A percentile compares a stretch with the other conserved stretches of the same genome.
These are phyloP conservation scores for Mycena galopus DNA, from an alignment of 768 basidiomycete genomes.

Conservation along the genomic window DNA sequence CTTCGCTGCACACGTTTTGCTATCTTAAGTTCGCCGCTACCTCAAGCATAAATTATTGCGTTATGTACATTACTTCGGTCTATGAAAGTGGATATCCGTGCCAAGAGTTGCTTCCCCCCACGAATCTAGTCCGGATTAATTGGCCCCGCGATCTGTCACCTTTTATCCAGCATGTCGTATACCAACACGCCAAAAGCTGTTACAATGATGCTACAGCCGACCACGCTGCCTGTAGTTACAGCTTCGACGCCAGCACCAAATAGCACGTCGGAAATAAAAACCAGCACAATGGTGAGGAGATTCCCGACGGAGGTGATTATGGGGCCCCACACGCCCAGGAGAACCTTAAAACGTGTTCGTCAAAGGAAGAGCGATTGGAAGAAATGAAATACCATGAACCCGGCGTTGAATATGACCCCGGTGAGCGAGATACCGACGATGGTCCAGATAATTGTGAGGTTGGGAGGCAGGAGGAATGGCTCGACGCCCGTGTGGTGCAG, in stretches of 20 bases:
- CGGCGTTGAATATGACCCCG: slow-evolving; percentile 87
- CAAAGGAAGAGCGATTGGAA: slow-evolving; percentile 15
- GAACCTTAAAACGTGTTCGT: slow-evolving; percentile 59
- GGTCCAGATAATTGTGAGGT: slow-evolving; percentile 56
- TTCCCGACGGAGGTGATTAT: slow-evolving; percentile 90
- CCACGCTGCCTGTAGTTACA: slow-evolving; percentile 77
- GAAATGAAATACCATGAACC: slow-evolving; percentile 75
- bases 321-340: slow-evolving; percentile 90
- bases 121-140: not conserved
- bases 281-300: slow-evolving; percentile 94
- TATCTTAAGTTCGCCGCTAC: not conserved
- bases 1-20: slow-evolving; percentile 36
- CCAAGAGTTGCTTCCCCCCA: too few species aligned
- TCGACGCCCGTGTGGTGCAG: slow-evolving; percentile 78
- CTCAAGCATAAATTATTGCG: not conserved
- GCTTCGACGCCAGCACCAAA: slow-evolving; percentile 74
- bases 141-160: slow-evolving; percentile 19
- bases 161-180: slow-evolving; percentile 71
- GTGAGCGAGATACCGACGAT: slow-evolving; percentile 78
- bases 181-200: slow-evolving; percentile 86
- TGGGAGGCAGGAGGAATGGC: slow-evolving; percentile 73
- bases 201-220: slow-evolving; percentile 85
- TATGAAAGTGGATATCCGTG: too few species aligned
- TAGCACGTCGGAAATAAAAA: slow-evolving; percentile 82
- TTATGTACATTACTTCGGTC: too few species aligned